These are phyloP conservation scores for Chenopodium berlandieri DNA, from an alignment of 148 eudicot genomes.

Conservation along the genomic window DNA sequence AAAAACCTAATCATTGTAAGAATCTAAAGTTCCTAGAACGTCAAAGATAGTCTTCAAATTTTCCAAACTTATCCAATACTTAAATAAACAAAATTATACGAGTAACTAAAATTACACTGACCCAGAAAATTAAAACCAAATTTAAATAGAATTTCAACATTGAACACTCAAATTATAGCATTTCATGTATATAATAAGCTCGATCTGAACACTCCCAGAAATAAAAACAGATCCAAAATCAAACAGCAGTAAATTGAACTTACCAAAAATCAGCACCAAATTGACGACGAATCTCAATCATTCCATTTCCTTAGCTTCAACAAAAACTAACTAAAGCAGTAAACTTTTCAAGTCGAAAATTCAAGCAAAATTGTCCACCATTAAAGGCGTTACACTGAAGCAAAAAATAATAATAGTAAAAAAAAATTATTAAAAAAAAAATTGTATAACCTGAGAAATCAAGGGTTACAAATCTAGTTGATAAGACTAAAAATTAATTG, in stretches of 20 bases:
- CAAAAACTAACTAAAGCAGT: slow-evolving; percentile 7
- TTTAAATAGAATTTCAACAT: background rate
- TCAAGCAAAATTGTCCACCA: slow-evolving; percentile 17
- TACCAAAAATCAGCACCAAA: slow-evolving; percentile 24
- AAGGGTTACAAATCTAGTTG: slow-evolving; percentile 12
- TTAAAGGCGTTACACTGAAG: slow-evolving; percentile 19
- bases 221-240: slow-evolving; percentile 24
- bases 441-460: slow-evolving; percentile 7
- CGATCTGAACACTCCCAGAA: slow-evolving; percentile 22
- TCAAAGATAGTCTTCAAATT: background rate
- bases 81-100: background rate
- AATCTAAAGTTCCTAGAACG: slow-evolving; percentile 12
- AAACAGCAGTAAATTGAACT: slow-evolving; percentile 6
- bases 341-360: background rate
- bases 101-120: background rate
- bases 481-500: background rate
- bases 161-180: slow-evolving; percentile 10
- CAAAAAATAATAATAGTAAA: background rate
- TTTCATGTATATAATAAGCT: background rate
- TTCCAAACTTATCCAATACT: background rate
- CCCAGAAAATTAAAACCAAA: background rate
- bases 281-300: slow-evolving; percentile 12
- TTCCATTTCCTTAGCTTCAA: background rate
- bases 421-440: background rate
- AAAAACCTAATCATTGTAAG: slow-evolving; percentile 3